Evolutionary conservation across 352 stramenopile species (phyloP), one percentile per base, ranked within the genome.

Genomic region (Globisporangium spiculum): DNA sequence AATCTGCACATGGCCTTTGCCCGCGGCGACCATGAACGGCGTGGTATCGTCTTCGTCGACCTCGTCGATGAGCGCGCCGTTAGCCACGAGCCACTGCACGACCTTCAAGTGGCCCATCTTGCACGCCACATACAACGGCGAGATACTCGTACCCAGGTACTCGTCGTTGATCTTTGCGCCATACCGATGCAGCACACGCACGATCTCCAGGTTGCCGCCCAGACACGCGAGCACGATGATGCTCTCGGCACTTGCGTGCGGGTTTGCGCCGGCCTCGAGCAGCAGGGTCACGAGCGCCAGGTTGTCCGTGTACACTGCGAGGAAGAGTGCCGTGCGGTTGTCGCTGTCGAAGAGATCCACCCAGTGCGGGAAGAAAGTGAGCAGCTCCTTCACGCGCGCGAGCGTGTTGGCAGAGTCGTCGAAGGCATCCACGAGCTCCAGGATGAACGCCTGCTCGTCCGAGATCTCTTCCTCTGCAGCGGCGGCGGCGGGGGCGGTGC

Each of bases 11-110:
- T 57, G 48, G 16, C n/a, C 48, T 8, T 60, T 27, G 3, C 61
- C 61, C n/a, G 61, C 61, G 1, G 61, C 61, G 46, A 60, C 61
- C 61, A 66, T 66, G 48, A 66, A 66, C 27, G 61, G 61, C 32
- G 61, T 66, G 48, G 22, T 34, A 20, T 52, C 61, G 30, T 66
- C 61, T 26, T 66, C 61, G 48, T 66, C 61, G 20, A 52, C 61
- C 32, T 58, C 61, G 27, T 66, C 61, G 27, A 66, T 22, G 24
- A 22, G 32, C 30, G 50, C 63, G 54, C 36, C 53, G 53, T 68
- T 38, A n/a, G 16, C n/a, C 34, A 63, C 22, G 32, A 68, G 54
- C 34, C 34, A 60, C 63, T 62, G 50, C 36, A 68, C 55, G 38
- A 68, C 27, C 34, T 68, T 24, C 18, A 68, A 12, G 36, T 68